Evolutionary conservation across 257 asterid species (phyloP).

Genomic region (Nicotiana benthamiana): DNA sequence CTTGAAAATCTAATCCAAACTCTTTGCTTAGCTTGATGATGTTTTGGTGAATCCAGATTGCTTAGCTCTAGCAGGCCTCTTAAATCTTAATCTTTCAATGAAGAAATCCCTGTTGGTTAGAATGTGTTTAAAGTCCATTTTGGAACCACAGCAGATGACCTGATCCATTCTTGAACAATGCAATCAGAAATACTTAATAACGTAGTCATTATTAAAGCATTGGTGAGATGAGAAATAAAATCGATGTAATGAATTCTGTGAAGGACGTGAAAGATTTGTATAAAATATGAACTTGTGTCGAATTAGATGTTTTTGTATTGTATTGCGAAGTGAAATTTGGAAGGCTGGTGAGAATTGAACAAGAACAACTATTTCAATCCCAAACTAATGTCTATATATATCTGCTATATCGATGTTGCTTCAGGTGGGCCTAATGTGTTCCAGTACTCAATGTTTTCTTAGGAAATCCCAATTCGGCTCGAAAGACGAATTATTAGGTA

Average conservation of each 20-base stretch:
- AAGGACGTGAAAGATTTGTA: neutral
- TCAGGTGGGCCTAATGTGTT: neutral
- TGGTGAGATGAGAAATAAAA: neutral
- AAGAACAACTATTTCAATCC: neutral
- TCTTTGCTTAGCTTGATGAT: too few relatives aligned
- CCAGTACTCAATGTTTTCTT: neutral
- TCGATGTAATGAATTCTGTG: neutral
- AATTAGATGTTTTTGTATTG: neutral
- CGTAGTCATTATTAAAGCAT: neutral
- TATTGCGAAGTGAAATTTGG: neutral
- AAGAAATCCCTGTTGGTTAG: neutral
- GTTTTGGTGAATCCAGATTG: too few relatives aligned
- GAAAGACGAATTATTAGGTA: neutral
- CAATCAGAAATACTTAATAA: neutral
- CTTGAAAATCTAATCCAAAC: too few relatives aligned
- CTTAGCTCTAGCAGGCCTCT: neutral
- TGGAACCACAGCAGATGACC: neutral
- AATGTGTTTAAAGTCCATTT: neutral
- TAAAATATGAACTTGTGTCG: neutral
- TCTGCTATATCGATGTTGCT: neutral
- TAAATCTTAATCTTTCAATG: neutral
- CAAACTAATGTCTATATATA: neutral
- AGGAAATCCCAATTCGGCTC: neutral
- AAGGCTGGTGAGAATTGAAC: neutral
- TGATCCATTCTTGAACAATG: neutral